Evolutionary conservation across 805 yeast species (phyloP).

Genomic region (Scheffersomyces lignosus): DNA sequence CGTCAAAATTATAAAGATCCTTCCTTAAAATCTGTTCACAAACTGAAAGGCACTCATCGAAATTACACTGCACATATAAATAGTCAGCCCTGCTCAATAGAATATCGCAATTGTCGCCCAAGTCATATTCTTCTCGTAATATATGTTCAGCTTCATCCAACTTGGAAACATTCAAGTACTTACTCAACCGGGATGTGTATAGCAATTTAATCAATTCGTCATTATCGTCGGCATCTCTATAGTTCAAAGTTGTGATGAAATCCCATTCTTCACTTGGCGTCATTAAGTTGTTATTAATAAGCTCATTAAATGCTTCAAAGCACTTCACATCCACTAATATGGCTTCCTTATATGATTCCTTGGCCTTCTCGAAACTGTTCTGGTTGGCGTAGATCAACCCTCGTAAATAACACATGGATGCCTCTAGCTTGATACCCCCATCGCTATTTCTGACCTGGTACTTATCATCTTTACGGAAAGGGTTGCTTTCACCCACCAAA

Average conservation of each 20-base stretch:
- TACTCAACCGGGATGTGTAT: constrained; percentile 75
- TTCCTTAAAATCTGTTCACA: constrained; percentile 61
- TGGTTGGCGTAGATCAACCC: constrained; percentile 83
- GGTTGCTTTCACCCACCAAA: constrained; percentile 78
- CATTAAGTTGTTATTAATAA: constrained; percentile 68
- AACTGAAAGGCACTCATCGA: constrained; percentile 68
- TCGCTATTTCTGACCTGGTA: constrained; percentile 54
- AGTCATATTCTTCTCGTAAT: constrained; percentile 68
- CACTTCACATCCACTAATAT: constrained; percentile 86
- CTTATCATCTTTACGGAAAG: constrained; percentile 51
- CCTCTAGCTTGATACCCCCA: constrained; percentile 84
- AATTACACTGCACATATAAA: constrained; percentile 72
- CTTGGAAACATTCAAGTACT: constrained; percentile 58
- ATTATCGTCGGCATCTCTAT: constrained; percentile 74
- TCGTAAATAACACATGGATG: constrained; percentile 81
- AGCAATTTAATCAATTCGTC: constrained; percentile 75
- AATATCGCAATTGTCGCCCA: constrained; percentile 70
- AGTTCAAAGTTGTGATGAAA: constrained; percentile 60
- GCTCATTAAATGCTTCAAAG: constrained; percentile 85
- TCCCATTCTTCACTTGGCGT: constrained; percentile 90
- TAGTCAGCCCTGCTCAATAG: constrained; percentile 67
- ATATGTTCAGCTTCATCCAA: constrained; percentile 66
- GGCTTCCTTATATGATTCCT: constrained; percentile 84
- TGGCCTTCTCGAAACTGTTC: constrained; percentile 82
- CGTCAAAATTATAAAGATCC: constrained; percentile 71